These are phyloP conservation scores for Podospora didyma DNA, from an alignment of 495 filamentous ascomycete genomes.

Conservation along the genomic window DNA sequence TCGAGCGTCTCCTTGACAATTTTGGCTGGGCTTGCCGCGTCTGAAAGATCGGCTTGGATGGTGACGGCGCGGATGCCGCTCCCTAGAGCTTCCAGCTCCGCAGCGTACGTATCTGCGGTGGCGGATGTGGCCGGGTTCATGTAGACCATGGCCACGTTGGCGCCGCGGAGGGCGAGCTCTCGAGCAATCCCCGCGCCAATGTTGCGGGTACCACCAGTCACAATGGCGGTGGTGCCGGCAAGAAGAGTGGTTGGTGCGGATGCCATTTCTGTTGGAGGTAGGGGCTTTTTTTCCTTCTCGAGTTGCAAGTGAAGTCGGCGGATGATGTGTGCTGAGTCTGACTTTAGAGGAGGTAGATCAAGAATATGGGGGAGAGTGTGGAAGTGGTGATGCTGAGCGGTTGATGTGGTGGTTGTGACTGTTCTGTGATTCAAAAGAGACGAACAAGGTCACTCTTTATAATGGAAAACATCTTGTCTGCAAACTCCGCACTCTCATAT, in stretches of 20 bases:
- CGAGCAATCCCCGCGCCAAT: not conserved
- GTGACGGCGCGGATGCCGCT: not conserved
- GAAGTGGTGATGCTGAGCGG: too few species aligned
- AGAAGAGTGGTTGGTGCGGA: not conserved
- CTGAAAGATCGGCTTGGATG: not conserved
- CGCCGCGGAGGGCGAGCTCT: not conserved
- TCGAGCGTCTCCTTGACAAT: constrained; percentile 25
- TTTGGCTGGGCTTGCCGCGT: constrained; percentile 1
- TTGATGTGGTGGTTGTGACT: too few species aligned
- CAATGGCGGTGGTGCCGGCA: not conserved
- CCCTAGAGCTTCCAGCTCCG: not conserved
- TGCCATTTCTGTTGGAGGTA: not conserved
- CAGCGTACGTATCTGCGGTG: not conserved
- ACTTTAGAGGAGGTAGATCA: too few species aligned
- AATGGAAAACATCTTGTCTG: too few species aligned
- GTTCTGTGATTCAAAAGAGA: too few species aligned
- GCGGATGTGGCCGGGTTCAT: not conserved
- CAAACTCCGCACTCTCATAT: not conserved
- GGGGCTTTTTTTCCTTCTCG: not conserved
- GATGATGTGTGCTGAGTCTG: not conserved
- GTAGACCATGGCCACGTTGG: not conserved
- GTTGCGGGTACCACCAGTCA: not conserved
- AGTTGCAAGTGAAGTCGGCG: not conserved
- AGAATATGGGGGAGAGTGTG: too few species aligned
- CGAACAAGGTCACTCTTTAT: too few species aligned